phyloP scores from a whole-genome alignment of 2,329 filamentous ascomycete genomes.

The Pseudocercospora musae region DNA sequence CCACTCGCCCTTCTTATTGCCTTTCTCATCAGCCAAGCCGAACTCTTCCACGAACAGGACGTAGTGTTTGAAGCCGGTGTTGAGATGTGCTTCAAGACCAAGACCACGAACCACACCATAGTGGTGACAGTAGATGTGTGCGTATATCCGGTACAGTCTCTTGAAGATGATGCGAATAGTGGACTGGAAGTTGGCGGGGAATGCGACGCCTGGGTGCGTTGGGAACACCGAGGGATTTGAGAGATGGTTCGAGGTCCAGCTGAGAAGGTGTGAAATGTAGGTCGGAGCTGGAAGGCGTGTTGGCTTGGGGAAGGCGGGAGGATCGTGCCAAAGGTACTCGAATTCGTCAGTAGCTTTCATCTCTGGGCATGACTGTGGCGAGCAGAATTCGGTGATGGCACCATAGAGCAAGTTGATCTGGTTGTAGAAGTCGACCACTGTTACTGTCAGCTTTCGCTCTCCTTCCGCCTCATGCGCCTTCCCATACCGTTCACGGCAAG shows the following conservation, averaged over 20 bases:
- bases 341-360: slow-evolving; percentile 99
- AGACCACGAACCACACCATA: slow-evolving; percentile 95
- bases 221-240: slow-evolving; percentile 95
- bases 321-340: slow-evolving; percentile 98
- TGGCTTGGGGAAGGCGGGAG: slow-evolving; percentile 86
- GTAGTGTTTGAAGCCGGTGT: slow-evolving; percentile 99
- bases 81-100: slow-evolving; percentile 92
- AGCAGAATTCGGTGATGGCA: slow-evolving; percentile 98
- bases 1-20: slow-evolving; percentile 62
- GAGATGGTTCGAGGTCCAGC: slow-evolving; percentile 91
- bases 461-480: background rate
- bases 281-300: slow-evolving; percentile 97
- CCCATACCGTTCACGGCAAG: slow-evolving; percentile 86
- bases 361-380: slow-evolving; percentile 91
- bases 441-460: slow-evolving; percentile 10
- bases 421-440: slow-evolving; percentile 99
- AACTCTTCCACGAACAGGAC: slow-evolving; percentile 98
- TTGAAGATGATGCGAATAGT: slow-evolving; percentile 99
- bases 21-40: slow-evolving; percentile 79
- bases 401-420: slow-evolving; percentile 99
- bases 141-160: slow-evolving; percentile 95
- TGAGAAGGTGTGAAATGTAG: slow-evolving; percentile 97
- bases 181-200: slow-evolving; percentile 83
- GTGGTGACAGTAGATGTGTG: slow-evolving; percentile 96
- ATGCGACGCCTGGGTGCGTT: slow-evolving; percentile 70